phyloP scores from a whole-genome alignment of 495 filamentous ascomycete species.

The Neurospora hispaniola region DNA sequence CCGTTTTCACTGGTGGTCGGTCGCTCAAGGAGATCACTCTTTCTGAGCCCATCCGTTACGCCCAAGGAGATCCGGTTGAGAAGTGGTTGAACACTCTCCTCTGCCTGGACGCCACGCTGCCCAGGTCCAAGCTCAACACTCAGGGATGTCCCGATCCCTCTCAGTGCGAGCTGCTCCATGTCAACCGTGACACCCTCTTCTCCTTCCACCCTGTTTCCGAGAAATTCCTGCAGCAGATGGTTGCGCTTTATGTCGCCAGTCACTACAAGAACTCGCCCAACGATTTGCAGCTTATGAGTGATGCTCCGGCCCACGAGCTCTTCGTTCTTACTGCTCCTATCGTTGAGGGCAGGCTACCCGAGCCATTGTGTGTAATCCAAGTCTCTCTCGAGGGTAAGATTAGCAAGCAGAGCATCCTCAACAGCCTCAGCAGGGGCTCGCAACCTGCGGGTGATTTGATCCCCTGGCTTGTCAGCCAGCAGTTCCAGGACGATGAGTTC shows the following conservation, averaged over 20 bases:
- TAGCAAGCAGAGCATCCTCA: constrained; percentile 82
- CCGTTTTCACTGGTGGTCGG: constrained; percentile 52
- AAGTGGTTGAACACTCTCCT: constrained; percentile 93
- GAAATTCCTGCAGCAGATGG: constrained; percentile 95
- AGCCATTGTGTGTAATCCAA: constrained; percentile 91
- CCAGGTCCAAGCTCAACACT: constrained; percentile 60
- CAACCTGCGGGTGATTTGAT: constrained; percentile 91
- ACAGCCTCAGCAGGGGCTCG: constrained; percentile 77
- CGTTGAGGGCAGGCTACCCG: constrained; percentile 71
- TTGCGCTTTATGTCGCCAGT: constrained; percentile 93
- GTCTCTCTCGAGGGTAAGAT: constrained; percentile 92
- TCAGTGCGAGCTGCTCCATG: constrained; percentile 79
- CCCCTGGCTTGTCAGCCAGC: constrained; percentile 94
- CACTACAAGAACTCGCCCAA: constrained; percentile 99
- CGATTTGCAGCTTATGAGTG: constrained; percentile 93
- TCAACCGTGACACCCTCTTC: constrained; percentile 96
- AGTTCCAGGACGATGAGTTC: constrained; percentile 97
- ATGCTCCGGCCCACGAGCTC: constrained; percentile 93
- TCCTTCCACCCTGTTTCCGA: constrained; percentile 97
- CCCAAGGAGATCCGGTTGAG: constrained; percentile 81
- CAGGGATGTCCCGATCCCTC: constrained; percentile 83
- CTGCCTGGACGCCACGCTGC: constrained; percentile 83
- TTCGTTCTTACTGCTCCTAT: constrained; percentile 90
- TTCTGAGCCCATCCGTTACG: constrained; percentile 88
- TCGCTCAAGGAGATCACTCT: constrained; percentile 89